Conservation (phyloP, 441 rosid genomes). For the Gossypium gossypioides region DNA sequence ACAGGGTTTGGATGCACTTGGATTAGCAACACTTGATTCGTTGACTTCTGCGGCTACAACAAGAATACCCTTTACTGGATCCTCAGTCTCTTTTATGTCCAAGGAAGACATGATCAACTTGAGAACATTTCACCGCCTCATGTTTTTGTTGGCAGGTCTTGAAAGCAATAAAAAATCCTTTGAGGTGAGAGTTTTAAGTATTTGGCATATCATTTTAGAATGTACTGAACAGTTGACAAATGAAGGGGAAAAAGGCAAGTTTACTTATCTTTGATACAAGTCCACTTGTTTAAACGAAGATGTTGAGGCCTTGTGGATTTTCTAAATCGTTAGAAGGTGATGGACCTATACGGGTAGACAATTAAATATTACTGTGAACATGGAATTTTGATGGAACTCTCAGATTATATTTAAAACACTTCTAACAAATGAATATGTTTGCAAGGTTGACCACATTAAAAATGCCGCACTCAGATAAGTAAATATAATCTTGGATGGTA, state of each 20-base stretch:
- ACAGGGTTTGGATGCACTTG: slow-evolving; percentile 91
- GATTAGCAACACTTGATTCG: slow-evolving; percentile 65
- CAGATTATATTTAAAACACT: neutral
- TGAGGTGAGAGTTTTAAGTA: slow-evolving; percentile 29
- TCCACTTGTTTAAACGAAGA: neutral
- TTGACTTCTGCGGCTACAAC: slow-evolving; percentile 38
- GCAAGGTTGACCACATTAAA: neutral
- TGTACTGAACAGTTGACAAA: neutral
- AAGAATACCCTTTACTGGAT: slow-evolving; percentile 37
- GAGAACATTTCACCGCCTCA: slow-evolving; percentile 56
- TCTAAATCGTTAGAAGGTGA: neutral
- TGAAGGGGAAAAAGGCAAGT: neutral
- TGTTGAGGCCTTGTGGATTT: neutral
- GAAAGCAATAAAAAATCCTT: slow-evolving; percentile 24
- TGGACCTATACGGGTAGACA: neutral
- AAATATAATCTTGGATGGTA: neutral
- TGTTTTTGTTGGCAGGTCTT: slow-evolving; percentile 51
- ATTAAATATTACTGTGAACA: neutral
- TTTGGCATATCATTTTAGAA: neutral
- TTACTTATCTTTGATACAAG: neutral
- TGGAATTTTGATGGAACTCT: neutral
- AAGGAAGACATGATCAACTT: slow-evolving; percentile 69
- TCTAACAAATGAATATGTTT: neutral
- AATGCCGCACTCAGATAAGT: neutral
- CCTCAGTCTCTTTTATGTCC: slow-evolving; percentile 45